Conservation (phyloP, 1,284 basidiomycete genomes). For the Ceratobasidium sp. region DNA sequence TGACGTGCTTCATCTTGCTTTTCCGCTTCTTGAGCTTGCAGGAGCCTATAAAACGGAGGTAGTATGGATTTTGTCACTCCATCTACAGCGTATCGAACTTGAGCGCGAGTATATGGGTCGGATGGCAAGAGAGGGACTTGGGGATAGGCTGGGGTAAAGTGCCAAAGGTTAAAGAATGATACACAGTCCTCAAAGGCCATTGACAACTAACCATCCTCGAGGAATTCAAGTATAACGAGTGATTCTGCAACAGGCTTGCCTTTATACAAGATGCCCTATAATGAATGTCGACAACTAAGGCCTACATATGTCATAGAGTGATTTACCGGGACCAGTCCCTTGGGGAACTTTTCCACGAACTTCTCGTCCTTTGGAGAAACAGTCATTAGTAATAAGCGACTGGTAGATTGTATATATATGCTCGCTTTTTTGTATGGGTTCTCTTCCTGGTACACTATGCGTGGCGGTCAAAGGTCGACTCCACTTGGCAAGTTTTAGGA, state of each 20-base stretch:
- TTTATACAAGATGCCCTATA: constrained; percentile 27
- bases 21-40: constrained; percentile 34
- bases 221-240: constrained; percentile 36
- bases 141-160: constrained; percentile 13
- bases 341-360: constrained; percentile 34
- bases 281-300: too few relatives aligned
- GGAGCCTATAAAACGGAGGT: constrained; percentile 29
- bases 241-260: constrained; percentile 35
- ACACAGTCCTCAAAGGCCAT: background rate
- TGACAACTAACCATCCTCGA: constrained; percentile 28
- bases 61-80: constrained; percentile 30
- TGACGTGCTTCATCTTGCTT: constrained; percentile 31
- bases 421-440: constrained; percentile 35
- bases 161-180: background rate
- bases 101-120: constrained; percentile 33
- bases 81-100: constrained; percentile 36
- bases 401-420: background rate
- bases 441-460: constrained; percentile 34
- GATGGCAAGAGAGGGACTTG: constrained; percentile 24
- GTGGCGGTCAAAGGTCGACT: background rate
- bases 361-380: constrained; percentile 16
- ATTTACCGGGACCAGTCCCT: constrained; percentile 32
- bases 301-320: background rate
- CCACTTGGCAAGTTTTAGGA: background rate
- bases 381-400: background rate